Evolutionary conservation across 164 flowering plant genomes (phyloP).

Genomic region (Vitis rupestris): DNA sequence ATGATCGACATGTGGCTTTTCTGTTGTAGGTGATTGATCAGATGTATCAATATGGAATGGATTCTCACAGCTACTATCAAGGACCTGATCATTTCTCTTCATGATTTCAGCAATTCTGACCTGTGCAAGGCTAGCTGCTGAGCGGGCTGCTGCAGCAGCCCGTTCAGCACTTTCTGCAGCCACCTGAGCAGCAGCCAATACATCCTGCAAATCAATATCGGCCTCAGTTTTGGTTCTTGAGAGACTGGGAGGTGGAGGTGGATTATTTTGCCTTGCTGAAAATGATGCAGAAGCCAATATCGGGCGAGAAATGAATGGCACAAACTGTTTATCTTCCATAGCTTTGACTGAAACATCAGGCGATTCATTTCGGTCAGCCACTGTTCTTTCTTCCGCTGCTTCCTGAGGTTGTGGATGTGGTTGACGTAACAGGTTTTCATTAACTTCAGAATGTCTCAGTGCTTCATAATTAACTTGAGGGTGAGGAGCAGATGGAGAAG

Average conservation of each 20-base stretch:
- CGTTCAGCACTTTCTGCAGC: slow-evolving; percentile 93
- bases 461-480: slow-evolving; percentile 29
- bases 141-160: slow-evolving; percentile 92
- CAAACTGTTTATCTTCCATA: slow-evolving; percentile 54
- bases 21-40: slow-evolving; percentile 14
- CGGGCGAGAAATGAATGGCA: slow-evolving; percentile 68
- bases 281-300: slow-evolving; percentile 38
- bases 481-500: slow-evolving; percentile 21
- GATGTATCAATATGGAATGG: slow-evolving; percentile 22
- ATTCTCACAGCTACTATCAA: slow-evolving; percentile 27
- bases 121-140: slow-evolving; percentile 88
- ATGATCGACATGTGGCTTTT: slow-evolving; percentile 26
- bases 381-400: slow-evolving; percentile 22
- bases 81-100: slow-evolving; percentile 36
- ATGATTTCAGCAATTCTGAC: slow-evolving; percentile 69
- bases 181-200: slow-evolving; percentile 83
- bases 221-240: slow-evolving; percentile 41
- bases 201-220: slow-evolving; percentile 74
- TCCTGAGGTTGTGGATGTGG: slow-evolving; percentile 25
- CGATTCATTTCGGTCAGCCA: slow-evolving; percentile 14
- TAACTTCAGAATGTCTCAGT: slow-evolving; percentile 16
- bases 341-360: slow-evolving; percentile 12
- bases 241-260: slow-evolving; percentile 29
- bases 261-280: slow-evolving; percentile 16
- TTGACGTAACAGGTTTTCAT: slow-evolving; percentile 14